Conservation (phyloP, 352 stramenopile species). For the Phytophthora boehmeriae region DNA sequence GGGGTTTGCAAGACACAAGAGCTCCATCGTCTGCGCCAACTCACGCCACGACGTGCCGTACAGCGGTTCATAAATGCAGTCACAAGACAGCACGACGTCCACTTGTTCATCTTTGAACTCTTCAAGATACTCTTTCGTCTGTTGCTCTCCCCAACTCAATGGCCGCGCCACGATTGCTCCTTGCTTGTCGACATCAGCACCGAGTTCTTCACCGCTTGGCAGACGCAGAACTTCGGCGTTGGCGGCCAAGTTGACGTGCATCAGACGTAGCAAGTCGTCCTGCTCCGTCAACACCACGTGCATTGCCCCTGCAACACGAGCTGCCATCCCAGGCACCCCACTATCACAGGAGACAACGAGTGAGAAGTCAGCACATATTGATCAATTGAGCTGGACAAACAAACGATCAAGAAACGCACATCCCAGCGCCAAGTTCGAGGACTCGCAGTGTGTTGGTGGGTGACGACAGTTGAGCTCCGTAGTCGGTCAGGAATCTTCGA, state of each 20-base stretch:
- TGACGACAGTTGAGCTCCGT: constrained; percentile 39
- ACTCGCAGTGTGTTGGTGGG: constrained; percentile 44
- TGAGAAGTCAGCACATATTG: no score
- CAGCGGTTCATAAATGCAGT: constrained; percentile 95
- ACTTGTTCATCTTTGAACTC: constrained; percentile 61
- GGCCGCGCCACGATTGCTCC: constrained; percentile 55
- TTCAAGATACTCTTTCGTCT: constrained; percentile 68
- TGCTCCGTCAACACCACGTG: constrained; percentile 93
- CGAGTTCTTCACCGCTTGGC: constrained; percentile 15
- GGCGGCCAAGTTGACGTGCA: constrained; percentile 71
- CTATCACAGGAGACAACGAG: constrained; percentile 23
- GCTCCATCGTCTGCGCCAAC: constrained; percentile 89
- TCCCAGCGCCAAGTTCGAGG: constrained; percentile 84
- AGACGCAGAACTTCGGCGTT: constrained; percentile 49
- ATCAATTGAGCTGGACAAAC: no score
- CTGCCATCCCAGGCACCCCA: constrained; percentile 93
- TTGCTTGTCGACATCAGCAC: constrained; percentile 20
- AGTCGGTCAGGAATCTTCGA: constrained; percentile 57
- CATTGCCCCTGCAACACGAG: constrained; percentile 73
- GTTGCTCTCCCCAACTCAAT: constrained; percentile 83
- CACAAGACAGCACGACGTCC: constrained; percentile 93
- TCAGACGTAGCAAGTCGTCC: constrained; percentile 87
- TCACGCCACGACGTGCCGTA: constrained; percentile 92
- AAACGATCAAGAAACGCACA: constrained; percentile 63
- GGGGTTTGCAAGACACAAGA: constrained; percentile 61